Evolutionary conservation across 352 stramenopile species (phyloP), one percentile per base, ranked within the genome.

Genomic region (Aphanomyces cochlioides): DNA sequence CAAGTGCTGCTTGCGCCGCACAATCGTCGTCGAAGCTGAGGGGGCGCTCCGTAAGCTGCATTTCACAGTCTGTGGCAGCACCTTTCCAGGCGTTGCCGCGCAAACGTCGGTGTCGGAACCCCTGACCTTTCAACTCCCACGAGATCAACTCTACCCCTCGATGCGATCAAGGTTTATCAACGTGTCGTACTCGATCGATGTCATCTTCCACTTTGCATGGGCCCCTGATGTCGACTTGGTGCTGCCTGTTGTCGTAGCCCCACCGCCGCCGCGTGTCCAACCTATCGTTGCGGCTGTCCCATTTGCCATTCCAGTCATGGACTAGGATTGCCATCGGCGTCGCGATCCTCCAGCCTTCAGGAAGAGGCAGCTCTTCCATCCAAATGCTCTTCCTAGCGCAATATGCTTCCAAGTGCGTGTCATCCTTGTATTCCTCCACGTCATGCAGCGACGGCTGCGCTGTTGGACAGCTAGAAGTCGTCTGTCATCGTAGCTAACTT

Each of bases 171-270:
- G 66, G 13, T 78, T 90, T 57, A 77, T 90, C n/a, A 65, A 60
- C 39, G 89, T 82, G 64, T 53, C 77, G 3, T 91, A 91, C 56
- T 81, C 73, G 13, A 80, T 91, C 21, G 79, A 87, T 37, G 74
- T 89, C 41, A 81, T 88, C 76, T 89, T 79, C 67, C 80, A 88
- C 67, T 85, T 91, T 45, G 78, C 82, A 0, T 88, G 76, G 79
- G 88, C 80, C 68, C 84, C 80, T 1, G 78, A 90, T 21, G 80
- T 90, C 10, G 39, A 78, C 54, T 66, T 90, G 47, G 77, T 81
- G 47, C 68, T 91, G 66, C 84, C 82, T 7, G 67, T 91, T 38
- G 84, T 72, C 45, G 80, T 91, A 60, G 79, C 87, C 36, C 78
- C 80, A 5, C 70, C 73, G 3, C 75, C 77, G 28, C 37, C 80